phyloP scores from a whole-genome alignment of 768 basidiomycete genomes.

The Boletellus sp. region DNA sequence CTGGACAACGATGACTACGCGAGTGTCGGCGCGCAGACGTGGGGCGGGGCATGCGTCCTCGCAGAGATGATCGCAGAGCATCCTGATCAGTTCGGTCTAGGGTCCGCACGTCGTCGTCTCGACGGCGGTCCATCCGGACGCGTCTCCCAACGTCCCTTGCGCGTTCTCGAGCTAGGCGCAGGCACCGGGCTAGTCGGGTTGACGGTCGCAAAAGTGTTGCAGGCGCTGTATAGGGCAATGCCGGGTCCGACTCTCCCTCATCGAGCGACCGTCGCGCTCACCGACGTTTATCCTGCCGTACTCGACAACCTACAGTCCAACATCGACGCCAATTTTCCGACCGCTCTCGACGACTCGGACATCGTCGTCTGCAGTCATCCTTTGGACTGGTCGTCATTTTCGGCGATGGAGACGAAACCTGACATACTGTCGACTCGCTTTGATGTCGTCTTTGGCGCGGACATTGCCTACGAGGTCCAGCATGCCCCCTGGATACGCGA shows the following conservation, averaged over 20 bases:
- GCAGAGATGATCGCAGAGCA: conserved; percentile 65
- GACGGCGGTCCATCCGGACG: not conserved
- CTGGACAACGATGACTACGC: conserved; percentile 65
- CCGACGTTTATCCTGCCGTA: conserved; percentile 49
- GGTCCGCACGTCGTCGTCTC: not conserved
- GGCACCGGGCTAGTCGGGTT: conserved; percentile 55
- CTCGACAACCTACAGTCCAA: conserved; percentile 47
- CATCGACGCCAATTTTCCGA: conserved; percentile 35
- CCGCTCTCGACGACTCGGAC: not conserved
- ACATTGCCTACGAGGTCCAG: conserved; percentile 50
- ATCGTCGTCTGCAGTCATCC: conserved; percentile 24
- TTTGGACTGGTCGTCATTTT: conserved; percentile 41
- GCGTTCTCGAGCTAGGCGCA: conserved; percentile 53
- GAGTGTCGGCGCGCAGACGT: conserved; percentile 83
- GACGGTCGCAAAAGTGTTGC: conserved; percentile 34
- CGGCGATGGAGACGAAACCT: conserved; percentile 8
- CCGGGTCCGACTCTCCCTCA: not conserved
- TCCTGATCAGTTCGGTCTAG: conserved; percentile 50
- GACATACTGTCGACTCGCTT: conserved; percentile 35
- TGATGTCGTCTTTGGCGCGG: conserved; percentile 51
- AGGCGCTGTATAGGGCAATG: not conserved
- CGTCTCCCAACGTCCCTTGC: conserved; percentile 16
- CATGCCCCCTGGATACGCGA: conserved; percentile 47
- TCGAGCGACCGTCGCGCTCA: conserved; percentile 34
- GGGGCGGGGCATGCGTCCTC: conserved; percentile 82